phyloP scores from a whole-genome alignment of 2,329 filamentous ascomycete genomes.

The Huntiella abstrusa region DNA sequence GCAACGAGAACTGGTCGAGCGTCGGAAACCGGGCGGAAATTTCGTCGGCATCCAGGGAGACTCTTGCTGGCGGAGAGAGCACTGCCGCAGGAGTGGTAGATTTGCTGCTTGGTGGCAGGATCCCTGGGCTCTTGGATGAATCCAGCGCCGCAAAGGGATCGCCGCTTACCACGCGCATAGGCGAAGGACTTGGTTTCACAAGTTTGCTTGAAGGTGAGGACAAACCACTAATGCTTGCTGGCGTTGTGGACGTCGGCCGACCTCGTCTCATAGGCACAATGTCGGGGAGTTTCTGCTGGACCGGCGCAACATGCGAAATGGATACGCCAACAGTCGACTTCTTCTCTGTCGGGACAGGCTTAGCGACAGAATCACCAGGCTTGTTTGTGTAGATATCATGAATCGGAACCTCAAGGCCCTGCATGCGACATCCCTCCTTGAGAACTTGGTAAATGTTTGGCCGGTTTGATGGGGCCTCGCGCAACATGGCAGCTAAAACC shows the following conservation, averaged over 20 bases:
- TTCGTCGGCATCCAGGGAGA: constrained; percentile 44
- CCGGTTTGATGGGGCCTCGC: constrained; percentile 56
- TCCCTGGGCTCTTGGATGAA: constrained; percentile 25
- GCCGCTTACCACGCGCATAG: constrained; percentile 46
- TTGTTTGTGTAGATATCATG: constrained; percentile 63
- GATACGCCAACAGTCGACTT: constrained; percentile 53
- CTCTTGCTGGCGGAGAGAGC: constrained; percentile 1
- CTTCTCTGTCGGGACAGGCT: constrained; percentile 34
- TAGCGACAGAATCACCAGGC: constrained; percentile 32
- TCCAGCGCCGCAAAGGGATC: constrained; percentile 91
- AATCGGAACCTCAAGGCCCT: constrained; percentile 68
- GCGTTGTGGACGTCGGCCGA: constrained; percentile 27
- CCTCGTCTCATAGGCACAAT: constrained; percentile 89
- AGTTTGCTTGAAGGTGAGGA: constrained; percentile 15
- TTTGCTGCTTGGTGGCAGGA: background rate
- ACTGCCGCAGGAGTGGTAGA: constrained; percentile 1
- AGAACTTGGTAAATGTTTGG: constrained; percentile 93
- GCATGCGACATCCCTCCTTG: constrained; percentile 72
- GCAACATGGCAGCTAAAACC: constrained; percentile 62
- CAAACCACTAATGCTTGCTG: constrained; percentile 11
- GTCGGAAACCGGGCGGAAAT: constrained; percentile 73
- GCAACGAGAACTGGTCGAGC: constrained; percentile 76
- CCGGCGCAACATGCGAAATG: constrained; percentile 55
- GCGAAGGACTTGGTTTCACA: constrained; percentile 46
- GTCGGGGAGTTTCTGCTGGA: constrained; percentile 60